Evolutionary conservation across 2,329 filamentous ascomycete genomes (phyloP).

Genomic region (Decorospora gaudefroyi): DNA sequence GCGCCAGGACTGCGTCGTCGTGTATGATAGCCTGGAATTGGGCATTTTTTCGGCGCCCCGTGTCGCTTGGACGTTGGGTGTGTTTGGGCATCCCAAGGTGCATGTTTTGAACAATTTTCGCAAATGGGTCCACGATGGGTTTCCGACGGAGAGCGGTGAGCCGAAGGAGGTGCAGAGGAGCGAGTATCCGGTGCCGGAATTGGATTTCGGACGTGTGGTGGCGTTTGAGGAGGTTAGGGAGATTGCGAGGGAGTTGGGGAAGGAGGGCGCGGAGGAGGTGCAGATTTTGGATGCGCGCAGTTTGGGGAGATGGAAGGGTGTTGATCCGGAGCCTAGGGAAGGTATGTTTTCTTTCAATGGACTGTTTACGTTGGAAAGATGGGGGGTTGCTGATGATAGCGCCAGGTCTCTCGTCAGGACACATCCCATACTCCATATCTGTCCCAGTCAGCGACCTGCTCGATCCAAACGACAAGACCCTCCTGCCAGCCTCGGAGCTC

Average conservation of each 20-base stretch:
- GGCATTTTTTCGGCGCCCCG: constrained; percentile 94
- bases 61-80: constrained; percentile 88
- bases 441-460: constrained; percentile 80
- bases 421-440: constrained; percentile 86
- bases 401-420: constrained; percentile 73
- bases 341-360: constrained; percentile 52
- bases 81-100: constrained; percentile 87
- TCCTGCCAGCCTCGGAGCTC: constrained; percentile 73
- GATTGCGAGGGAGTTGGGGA: constrained; percentile 74
- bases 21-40: constrained; percentile 89
- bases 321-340: constrained; percentile 81
- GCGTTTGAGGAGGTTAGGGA: constrained; percentile 82
- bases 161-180: constrained; percentile 55
- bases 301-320: constrained; percentile 77
- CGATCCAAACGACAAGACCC: constrained; percentile 79
- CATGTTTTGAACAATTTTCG: constrained; percentile 96
- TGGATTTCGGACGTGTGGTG: constrained; percentile 67
- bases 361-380: too few species aligned
- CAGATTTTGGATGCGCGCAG: constrained; percentile 90
- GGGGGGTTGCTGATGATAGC: too few species aligned
- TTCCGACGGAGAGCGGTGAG: constrained; percentile 79
- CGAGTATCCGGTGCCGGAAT: constrained; percentile 51
- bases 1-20: constrained; percentile 85
- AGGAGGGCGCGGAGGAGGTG: constrained; percentile 79
- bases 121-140: constrained; percentile 84